Percentiles rank a stretch among this genome's conserved stretches.
Conservation (phyloP, 345 rosid species). For the Hibiscus trionum region DNA sequence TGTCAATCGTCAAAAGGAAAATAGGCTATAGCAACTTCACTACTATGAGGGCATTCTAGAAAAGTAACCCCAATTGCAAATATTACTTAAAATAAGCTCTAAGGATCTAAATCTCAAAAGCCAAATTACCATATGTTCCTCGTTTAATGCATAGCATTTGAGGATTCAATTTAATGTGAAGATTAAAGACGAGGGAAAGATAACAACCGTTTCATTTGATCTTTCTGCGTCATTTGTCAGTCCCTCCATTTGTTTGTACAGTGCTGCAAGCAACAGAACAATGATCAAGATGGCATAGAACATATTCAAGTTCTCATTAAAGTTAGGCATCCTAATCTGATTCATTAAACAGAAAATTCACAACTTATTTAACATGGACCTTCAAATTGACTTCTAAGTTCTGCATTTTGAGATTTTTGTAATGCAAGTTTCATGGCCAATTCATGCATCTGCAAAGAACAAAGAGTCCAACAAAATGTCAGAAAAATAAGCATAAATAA, state of each 20-base stretch:
- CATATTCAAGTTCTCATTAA: not conserved
- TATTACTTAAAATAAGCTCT: not conserved
- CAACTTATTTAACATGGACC: slow-evolving; percentile 33
- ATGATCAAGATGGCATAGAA: not conserved
- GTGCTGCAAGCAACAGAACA: slow-evolving; percentile 36
- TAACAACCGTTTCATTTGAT: slow-evolving; percentile 70
- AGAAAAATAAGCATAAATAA: not conserved
- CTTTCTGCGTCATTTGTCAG: slow-evolving; percentile 75
- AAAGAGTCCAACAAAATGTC: slow-evolving; percentile 4
- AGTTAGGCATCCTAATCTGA: not conserved
- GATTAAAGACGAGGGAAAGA: slow-evolving; percentile 3
- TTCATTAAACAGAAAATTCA: not conserved
- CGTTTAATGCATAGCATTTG: not conserved
- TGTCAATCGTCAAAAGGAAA: not conserved
- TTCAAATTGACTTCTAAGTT: slow-evolving; percentile 83
- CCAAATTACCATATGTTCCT: not conserved
- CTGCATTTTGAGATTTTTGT: slow-evolving; percentile 79
- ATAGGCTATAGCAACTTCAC: not conserved
- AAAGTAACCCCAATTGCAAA: not conserved
- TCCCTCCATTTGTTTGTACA: slow-evolving; percentile 62
- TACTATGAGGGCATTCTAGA: not conserved
- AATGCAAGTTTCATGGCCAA: slow-evolving; percentile 70
- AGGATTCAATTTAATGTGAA: not conserved
- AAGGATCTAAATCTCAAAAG: not conserved
- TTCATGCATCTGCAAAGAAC: slow-evolving; percentile 68